Base-by-base conservation (phyloP, 2,329 filamentous ascomycete species). In the Fusarium albosuccineum region DNA sequence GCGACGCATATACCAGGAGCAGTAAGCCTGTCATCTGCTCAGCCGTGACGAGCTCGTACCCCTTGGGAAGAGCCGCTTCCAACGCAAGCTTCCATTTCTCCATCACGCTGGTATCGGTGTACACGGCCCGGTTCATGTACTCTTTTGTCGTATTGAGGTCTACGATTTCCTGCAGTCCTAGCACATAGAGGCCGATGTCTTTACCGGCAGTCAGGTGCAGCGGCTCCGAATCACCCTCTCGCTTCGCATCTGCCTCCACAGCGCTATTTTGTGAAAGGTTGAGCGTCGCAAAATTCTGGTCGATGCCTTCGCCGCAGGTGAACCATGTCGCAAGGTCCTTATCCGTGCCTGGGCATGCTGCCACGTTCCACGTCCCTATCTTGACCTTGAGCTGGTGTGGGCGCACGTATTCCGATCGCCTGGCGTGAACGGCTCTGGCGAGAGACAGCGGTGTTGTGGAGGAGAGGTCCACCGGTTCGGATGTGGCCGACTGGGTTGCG, bases 321-420 rank as follows among this genome's bases (percentile, higher is more conserved):
- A 99, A 97, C 96, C 96, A 99, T 33, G 87, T 88, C 8, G 89
- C 91, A 6, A 99, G 82, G 75, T 98, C 96, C 70, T 93, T 92
- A 77, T 97, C 94, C 0, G 93, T 94, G 26, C 92, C 93, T 11
- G 92, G 89, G 67, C 92, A 90, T 2, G 91, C 90, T 5, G 94
- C 96, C 14, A 97, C 93, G 79, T 99, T 99, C 96, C 96, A 99
- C 0, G 92, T 91, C 41, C 95, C 96, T 52, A 99, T 86, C 80
- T 97, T 97, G 78, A 99, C 87, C 68, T 90, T 90, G 70, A 97
- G 88, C 51, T 86, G 86, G 76, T 90, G 90, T 42, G 89, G 87
- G 37, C 89, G 87, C 27, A 91, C 91, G 77, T 94, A 99, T 77
- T 98, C 94, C 49, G 87, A 81, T 73, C 90, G 87, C 55, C 96